Evolutionary conservation across 2,329 filamentous ascomycete species (phyloP).

Genomic region (Didymella keratinophila): DNA sequence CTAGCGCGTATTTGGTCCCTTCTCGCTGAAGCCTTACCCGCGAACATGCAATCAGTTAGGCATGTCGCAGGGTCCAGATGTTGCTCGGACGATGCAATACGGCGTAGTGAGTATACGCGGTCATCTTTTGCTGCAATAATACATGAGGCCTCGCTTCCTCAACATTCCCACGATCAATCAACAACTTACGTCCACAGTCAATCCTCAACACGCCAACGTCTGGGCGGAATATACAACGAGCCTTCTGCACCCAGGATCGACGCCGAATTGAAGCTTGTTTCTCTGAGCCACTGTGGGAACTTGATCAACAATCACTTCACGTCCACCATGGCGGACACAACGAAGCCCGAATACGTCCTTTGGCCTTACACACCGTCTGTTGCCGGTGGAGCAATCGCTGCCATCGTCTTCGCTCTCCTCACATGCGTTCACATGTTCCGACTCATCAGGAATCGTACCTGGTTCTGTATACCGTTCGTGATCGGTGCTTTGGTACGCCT

Average conservation of each 20-base stretch:
- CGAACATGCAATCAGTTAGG: neutral
- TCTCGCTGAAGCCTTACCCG: neutral
- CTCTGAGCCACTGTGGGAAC: neutral
- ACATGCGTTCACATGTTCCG: slow-evolving; percentile 56
- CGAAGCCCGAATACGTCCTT: slow-evolving; percentile 33
- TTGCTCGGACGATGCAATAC: slow-evolving; percentile 3
- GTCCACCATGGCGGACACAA: slow-evolving; percentile 30
- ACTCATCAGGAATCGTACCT: slow-evolving; percentile 55
- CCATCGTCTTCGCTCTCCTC: slow-evolving; percentile 57
- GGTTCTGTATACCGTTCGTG: slow-evolving; percentile 61
- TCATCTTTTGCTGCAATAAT: neutral
- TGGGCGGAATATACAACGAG: neutral
- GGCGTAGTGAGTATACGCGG: slow-evolving; percentile 4
- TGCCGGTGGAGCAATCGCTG: slow-evolving; percentile 57
- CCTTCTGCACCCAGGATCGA: neutral
- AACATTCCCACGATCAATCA: neutral
- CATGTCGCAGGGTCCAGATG: neutral
- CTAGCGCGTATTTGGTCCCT: neutral
- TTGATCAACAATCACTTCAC: neutral
- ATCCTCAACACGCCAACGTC: no score
- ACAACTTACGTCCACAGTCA: no score
- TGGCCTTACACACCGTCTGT: slow-evolving; percentile 57
- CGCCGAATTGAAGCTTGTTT: neutral
- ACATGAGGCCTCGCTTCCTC: slow-evolving; percentile 2
- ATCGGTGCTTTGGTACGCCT: slow-evolving; percentile 59